Conservation (phyloP, 1,284 basidiomycete genomes). For the Retiboletus flavoniger region DNA sequence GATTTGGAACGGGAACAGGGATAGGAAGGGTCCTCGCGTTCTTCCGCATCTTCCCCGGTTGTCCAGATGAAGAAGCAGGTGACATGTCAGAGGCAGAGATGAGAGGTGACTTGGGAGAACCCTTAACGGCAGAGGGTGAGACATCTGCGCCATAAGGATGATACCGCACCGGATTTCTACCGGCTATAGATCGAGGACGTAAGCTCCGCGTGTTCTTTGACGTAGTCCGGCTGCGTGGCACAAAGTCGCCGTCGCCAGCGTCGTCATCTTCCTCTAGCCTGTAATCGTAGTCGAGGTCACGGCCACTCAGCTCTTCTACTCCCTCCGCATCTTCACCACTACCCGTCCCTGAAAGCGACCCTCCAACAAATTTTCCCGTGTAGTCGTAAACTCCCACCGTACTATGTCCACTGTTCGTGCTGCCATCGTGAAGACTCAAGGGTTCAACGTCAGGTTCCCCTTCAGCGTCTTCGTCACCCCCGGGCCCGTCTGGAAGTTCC, state of each 20-base stretch:
- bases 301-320: constrained; percentile 20
- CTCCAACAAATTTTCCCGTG: constrained; percentile 18
- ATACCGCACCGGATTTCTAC: constrained; percentile 35
- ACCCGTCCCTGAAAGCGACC: constrained; percentile 24
- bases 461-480: constrained; percentile 35
- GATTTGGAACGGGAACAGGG: constrained; percentile 67
- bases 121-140: constrained; percentile 34
- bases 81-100: constrained; percentile 30
- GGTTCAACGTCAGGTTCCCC: constrained; percentile 34
- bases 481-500: constrained; percentile 32
- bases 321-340: constrained; percentile 32
- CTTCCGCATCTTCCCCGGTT: constrained; percentile 36
- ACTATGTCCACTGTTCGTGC: constrained; percentile 28
- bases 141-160: constrained; percentile 32
- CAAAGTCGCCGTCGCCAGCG: constrained; percentile 37
- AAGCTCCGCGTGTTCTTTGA: constrained; percentile 40
- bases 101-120: constrained; percentile 33
- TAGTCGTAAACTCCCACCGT: constrained; percentile 32
- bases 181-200: constrained; percentile 37
- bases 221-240: constrained; percentile 31
- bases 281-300: constrained; percentile 30
- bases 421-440: constrained; percentile 27
- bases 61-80: constrained; percentile 23
- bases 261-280: constrained; percentile 30
- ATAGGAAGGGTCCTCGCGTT: constrained; percentile 45